phyloP scores from a whole-genome alignment of 208 protist species.

The Trypanosoma brucei region DNA sequence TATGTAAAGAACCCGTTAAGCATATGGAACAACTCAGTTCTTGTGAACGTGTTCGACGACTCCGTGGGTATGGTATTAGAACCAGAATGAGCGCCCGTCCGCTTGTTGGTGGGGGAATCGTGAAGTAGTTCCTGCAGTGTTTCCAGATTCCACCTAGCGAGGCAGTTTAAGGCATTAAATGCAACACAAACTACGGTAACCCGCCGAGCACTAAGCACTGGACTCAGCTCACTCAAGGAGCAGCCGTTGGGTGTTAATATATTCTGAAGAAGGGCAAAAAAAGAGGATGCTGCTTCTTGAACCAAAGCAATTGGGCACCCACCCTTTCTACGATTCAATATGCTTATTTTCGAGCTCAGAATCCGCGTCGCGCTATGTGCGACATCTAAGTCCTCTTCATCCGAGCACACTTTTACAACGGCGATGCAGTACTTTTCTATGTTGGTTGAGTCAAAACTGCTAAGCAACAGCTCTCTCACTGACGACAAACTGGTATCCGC shows the following conservation, averaged over 20 bases:
- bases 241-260: constrained; percentile 51
- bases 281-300: constrained; percentile 35
- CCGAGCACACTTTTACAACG: constrained; percentile 37
- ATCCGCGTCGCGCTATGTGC: constrained; percentile 58
- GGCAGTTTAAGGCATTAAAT: constrained; percentile 65
- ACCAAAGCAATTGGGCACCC: constrained; percentile 50
- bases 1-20: constrained; percentile 68
- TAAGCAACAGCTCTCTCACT: constrained; percentile 59
- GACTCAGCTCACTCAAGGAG: constrained; percentile 19
- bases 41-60: constrained; percentile 35
- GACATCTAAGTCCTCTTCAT: constrained; percentile 50
- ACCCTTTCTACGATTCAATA: constrained; percentile 44
- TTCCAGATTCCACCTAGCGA: constrained; percentile 72
- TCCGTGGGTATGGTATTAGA: constrained; percentile 13
- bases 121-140: constrained; percentile 65
- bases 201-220: constrained; percentile 24
- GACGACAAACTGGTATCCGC: constrained; percentile 28
- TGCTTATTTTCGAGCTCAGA: constrained; percentile 36
- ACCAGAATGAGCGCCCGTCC: constrained; percentile 9
- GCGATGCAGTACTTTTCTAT: constrained; percentile 65
- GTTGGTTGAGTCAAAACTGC: constrained; percentile 49
- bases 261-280: constrained; percentile 76
- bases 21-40: constrained; percentile 74
- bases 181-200: constrained; percentile 61
- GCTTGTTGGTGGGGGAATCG: constrained; percentile 24